Evolutionary conservation across 441 rosid genomes (phyloP).

Genomic region (Corymbia citriodora): DNA sequence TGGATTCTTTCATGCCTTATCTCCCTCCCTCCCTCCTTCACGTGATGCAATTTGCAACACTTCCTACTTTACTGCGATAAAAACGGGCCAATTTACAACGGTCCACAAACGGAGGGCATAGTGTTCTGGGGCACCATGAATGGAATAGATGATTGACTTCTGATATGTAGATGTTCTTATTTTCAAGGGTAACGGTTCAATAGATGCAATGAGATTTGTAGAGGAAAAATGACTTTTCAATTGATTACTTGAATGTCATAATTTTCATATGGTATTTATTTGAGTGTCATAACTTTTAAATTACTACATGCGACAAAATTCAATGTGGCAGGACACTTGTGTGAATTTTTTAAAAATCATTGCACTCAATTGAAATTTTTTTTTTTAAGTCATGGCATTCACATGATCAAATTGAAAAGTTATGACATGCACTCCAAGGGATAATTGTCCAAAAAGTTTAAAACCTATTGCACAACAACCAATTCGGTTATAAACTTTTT

Average conservation of each 20-base stretch:
- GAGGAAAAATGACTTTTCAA: neutral
- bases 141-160: no score
- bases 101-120: neutral
- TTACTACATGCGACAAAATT: neutral
- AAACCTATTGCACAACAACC: no score
- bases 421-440: no score
- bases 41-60: neutral
- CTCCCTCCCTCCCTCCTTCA: neutral
- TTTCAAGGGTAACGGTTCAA: neutral
- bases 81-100: neutral
- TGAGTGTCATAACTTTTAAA: no score
- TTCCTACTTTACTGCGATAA: neutral
- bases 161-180: neutral
- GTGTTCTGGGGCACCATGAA: neutral
- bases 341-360: no score
- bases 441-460: no score
- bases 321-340: neutral
- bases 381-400: no score
- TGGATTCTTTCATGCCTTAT: neutral
- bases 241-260: no score
- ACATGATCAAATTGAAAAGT: neutral
- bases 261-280: no score
- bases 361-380: no score
- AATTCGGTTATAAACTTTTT: no score
- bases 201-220: accelerated